Evolutionary conservation across 257 asterid species (phyloP).

Genomic region (Anisodus tanguticus): DNA sequence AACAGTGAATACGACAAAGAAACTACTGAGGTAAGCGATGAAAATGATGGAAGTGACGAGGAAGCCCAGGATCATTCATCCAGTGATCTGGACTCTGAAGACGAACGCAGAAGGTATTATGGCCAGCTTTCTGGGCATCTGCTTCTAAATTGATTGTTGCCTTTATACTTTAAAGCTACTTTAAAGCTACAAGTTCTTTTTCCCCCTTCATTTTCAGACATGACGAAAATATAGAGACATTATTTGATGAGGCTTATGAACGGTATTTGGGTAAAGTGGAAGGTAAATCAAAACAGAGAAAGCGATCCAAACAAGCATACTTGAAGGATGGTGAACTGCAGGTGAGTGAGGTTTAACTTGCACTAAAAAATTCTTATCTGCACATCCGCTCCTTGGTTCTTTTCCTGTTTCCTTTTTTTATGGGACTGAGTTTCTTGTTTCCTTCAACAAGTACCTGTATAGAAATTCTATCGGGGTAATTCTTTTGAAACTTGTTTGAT

Average conservation of each 20-base stretch:
- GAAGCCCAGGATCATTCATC: conserved; percentile 50
- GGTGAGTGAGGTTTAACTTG: conserved; percentile 43
- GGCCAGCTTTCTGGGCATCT: conserved; percentile 24
- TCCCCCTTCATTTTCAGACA: conserved; percentile 53
- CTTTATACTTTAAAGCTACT: conserved; percentile 23
- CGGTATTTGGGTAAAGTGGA: conserved; percentile 65
- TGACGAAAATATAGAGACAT: conserved; percentile 67
- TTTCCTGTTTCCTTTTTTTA: not conserved
- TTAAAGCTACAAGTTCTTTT: conserved; percentile 29
- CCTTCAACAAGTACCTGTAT: not conserved
- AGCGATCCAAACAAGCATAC: conserved; percentile 67
- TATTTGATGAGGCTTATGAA: conserved; percentile 85
- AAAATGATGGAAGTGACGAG: conserved; percentile 54
- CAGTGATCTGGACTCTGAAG: conserved; percentile 89
- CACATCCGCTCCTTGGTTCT: not conserved
- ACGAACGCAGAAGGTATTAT: conserved; percentile 71
- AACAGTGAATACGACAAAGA: conserved; percentile 66
- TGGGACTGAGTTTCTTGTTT: not conserved
- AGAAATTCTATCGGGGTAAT: not conserved
- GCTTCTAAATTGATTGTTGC: conserved; percentile 19
- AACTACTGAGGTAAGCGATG: conserved; percentile 65
- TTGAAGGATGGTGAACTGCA: conserved; percentile 58
- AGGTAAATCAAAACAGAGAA: conserved; percentile 85
- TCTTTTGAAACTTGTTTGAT: not conserved
- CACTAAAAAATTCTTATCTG: conserved; percentile 3